A percentile compares a stretch with the other conserved stretches of the same genome.
Evolutionary conservation across 768 basidiomycete genomes (phyloP).

Genomic region (Thelephora ganbajun): DNA sequence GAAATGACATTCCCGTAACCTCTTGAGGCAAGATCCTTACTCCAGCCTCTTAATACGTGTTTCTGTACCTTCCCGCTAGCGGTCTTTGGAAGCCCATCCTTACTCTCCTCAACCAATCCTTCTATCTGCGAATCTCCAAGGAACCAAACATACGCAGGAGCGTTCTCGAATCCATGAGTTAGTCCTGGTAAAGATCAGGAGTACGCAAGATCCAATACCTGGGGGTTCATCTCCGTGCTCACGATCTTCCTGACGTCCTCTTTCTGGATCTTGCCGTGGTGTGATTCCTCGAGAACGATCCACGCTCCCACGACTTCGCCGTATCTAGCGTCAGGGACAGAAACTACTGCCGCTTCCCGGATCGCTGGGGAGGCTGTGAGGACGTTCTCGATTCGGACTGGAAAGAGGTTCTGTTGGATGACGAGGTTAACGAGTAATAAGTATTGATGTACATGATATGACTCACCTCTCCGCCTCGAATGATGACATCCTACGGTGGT

Average conservation of each 20-base stretch:
- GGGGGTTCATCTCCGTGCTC: slow-evolving; percentile 55
- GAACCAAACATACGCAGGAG: slow-evolving; percentile 78
- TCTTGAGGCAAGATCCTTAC: slow-evolving; percentile 30
- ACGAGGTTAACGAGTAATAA: slow-evolving; percentile 3
- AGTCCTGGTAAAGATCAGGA: no score
- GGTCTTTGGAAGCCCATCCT: slow-evolving; percentile 49
- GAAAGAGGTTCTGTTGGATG: slow-evolving; percentile 55
- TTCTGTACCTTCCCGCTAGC: slow-evolving; percentile 84
- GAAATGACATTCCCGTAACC: no score
- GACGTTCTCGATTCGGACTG: slow-evolving; percentile 74
- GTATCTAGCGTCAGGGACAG: slow-evolving; percentile 53
- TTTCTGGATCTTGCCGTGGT: slow-evolving; percentile 20
- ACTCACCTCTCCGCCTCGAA: slow-evolving; percentile 69
- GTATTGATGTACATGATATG: neutral
- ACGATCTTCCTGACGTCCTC: slow-evolving; percentile 44
- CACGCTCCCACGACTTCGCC: slow-evolving; percentile 78
- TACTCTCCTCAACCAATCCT: slow-evolving; percentile 28
- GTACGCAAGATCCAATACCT: slow-evolving; percentile 29
- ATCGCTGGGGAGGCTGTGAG: slow-evolving; percentile 41
- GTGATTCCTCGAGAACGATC: slow-evolving; percentile 37
- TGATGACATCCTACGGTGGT: slow-evolving; percentile 75
- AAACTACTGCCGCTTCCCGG: slow-evolving; percentile 58
- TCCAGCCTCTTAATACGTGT: slow-evolving; percentile 61
- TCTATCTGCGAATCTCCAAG: slow-evolving; percentile 38
- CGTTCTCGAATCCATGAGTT: slow-evolving; percentile 34